Base-by-base conservation (phyloP, 2,329 filamentous ascomycete species). In the Sporothrix globosa region DNA sequence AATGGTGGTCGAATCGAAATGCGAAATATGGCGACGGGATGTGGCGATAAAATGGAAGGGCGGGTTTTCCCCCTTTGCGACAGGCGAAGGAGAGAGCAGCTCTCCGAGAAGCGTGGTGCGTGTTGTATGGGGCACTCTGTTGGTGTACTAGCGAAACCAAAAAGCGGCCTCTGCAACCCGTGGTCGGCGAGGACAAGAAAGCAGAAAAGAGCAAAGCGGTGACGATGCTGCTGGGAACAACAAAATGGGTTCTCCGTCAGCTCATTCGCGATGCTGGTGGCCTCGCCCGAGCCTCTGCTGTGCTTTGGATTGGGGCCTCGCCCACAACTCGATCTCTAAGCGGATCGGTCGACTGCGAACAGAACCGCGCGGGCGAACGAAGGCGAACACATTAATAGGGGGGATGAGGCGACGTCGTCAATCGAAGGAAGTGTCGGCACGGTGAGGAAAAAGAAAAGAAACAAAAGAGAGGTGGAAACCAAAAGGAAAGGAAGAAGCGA, bases 271-370 rank as follows among this genome's bases (percentile, higher is more conserved):
- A 67, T 70, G 21, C 48, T 70, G 70, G 54, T 48, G 41, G 69
- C 58, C 68, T 53, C 70, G 70, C 65, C 58, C 54, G 34, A 48
- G 70, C 44, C 34, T 67, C 61, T 72, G 61, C 24, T 69, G 46
- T 69, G 46, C 30, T 4, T 60, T 67, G 71, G 69, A 41, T 72
- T 69, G 72, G 71, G 67, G 72, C 73, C 58, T 69, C 73, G 68
- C 72, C 73, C 73, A 69, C 71, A 73, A 72, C 69, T 72, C 72
- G 72, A 70, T 70, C 60, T 72, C 67, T 69, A 54, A 56, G 69
- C 69, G 67, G 74, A 70, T 74, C 73, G 70, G 69, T 70, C 63
- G 72, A 74, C 70, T 72, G 68, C 70, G 67, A 72, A 72, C 60
- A 63, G 52, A 70, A 72, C 52, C 70, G 72, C 71, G 73, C 70